Percentiles rank a stretch among this genome's conserved stretches.
These are phyloP conservation scores for Penicillium atrosanguineum DNA, from an alignment of 495 filamentous ascomycete genomes.

Conservation along the genomic window DNA sequence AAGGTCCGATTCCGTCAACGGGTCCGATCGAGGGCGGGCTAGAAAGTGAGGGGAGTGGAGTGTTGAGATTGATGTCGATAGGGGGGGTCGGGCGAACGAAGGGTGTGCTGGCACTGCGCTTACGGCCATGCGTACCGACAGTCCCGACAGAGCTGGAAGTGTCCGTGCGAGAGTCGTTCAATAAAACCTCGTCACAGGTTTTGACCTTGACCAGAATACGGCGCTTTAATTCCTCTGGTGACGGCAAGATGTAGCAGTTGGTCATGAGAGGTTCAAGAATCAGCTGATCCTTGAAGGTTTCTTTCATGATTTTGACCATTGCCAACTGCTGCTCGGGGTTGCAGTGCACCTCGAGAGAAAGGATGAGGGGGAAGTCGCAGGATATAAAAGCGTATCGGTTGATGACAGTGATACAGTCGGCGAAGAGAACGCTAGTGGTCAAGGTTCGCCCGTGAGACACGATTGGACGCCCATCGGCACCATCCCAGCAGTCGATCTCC, in stretches of 20 bases:
- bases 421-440: slow-evolving; percentile 81
- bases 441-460: slow-evolving; percentile 89
- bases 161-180: slow-evolving; percentile 40
- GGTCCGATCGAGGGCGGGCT: slow-evolving; percentile 56
- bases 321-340: slow-evolving; percentile 72
- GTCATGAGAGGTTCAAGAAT: slow-evolving; percentile 70
- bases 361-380: slow-evolving; percentile 79
- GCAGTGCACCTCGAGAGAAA: slow-evolving; percentile 96
- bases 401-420: slow-evolving; percentile 87
- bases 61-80: slow-evolving; percentile 51
- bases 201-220: slow-evolving; percentile 95
- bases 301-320: slow-evolving; percentile 90
- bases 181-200: slow-evolving; percentile 47
- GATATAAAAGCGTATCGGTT: slow-evolving; percentile 86
- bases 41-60: slow-evolving; percentile 52
- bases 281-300: slow-evolving; percentile 74
- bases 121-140: slow-evolving; percentile 56
- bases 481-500: slow-evolving; percentile 98
- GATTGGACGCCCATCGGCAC: slow-evolving; percentile 75
- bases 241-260: slow-evolving; percentile 65
- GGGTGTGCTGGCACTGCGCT: slow-evolving; percentile 78
- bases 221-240: slow-evolving; percentile 78
- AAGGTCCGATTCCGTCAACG: slow-evolving; percentile 34
- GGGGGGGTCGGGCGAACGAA: slow-evolving; percentile 55
- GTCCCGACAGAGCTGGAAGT: slow-evolving; percentile 38